Evolutionary conservation across 768 basidiomycete genomes (phyloP).

Genomic region (Lactifluus piperatus): DNA sequence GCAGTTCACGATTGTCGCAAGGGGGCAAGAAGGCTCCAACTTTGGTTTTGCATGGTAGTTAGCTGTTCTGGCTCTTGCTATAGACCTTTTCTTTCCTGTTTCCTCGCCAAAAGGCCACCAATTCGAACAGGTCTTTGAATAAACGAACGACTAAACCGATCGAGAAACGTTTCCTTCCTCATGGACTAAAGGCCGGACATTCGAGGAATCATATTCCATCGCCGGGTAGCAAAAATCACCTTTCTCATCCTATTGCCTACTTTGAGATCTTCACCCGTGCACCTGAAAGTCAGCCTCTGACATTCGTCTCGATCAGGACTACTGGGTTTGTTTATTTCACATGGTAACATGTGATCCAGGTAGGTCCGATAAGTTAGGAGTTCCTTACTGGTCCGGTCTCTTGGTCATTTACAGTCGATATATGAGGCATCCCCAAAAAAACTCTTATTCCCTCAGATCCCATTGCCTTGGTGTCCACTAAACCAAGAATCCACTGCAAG

Average conservation of each 20-base stretch:
- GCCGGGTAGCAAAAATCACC: not conserved
- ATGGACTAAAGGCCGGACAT: not conserved
- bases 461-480: no score
- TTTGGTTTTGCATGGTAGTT: slow-evolving; percentile 63
- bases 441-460: no score
- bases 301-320: not conserved
- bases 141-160: not conserved
- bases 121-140: not conserved
- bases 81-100: not conserved
- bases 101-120: not conserved
- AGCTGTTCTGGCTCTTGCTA: not conserved
- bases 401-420: no score
- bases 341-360: no score
- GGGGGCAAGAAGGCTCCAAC: slow-evolving; percentile 76
- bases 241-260: not conserved
- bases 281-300: not conserved
- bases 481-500: no score
- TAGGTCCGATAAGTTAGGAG: no score
- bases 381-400: no score
- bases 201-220: not conserved
- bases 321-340: not conserved
- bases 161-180: not conserved
- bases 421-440: no score
- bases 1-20: slow-evolving; percentile 77
- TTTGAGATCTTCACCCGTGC: not conserved